These are phyloP conservation scores for Auxenochlorella protothecoides DNA, from an alignment of 139 green algal species.

Conservation along the genomic window DNA sequence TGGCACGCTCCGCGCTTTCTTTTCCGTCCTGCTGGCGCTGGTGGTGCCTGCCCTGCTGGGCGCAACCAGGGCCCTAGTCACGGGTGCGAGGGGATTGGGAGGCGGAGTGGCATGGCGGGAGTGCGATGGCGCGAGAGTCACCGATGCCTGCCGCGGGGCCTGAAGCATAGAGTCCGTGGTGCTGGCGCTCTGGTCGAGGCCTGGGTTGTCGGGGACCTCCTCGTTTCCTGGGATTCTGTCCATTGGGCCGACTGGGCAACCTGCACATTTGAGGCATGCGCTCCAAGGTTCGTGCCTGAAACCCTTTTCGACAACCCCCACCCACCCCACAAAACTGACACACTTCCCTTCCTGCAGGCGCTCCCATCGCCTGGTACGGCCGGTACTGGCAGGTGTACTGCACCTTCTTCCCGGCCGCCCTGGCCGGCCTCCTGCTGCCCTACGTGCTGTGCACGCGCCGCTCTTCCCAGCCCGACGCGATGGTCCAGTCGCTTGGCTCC, in stretches of 20 bases:
- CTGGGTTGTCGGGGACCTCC: background rate
- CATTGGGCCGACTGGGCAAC: no score
- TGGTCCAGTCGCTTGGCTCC: slow-evolving; percentile 5
- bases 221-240: no score
- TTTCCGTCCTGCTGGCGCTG: slow-evolving; percentile 3
- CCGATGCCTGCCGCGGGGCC: no score
- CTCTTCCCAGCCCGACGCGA: background rate
- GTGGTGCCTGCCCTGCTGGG: slow-evolving; percentile 17
- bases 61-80: slow-evolving; percentile 1
- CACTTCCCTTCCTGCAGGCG: slow-evolving; percentile 18
- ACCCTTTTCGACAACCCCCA: background rate
- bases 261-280: no score
- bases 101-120: background rate
- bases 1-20: background rate
- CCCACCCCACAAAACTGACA: no score
- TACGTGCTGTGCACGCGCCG: slow-evolving; percentile 8
- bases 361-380: slow-evolving; percentile 48
- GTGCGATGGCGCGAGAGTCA: no score
- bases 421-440: slow-evolving; percentile 36
- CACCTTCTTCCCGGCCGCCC: slow-evolving; percentile 37
- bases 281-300: background rate
- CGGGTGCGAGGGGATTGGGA: slow-evolving; percentile 4
- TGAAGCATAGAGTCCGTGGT: no score
- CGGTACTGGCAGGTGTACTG: slow-evolving; percentile 21
- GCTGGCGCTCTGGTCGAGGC: background rate